Evolutionary conservation across 768 basidiomycete genomes (phyloP).

Genomic region (Amyloporia xantha): DNA sequence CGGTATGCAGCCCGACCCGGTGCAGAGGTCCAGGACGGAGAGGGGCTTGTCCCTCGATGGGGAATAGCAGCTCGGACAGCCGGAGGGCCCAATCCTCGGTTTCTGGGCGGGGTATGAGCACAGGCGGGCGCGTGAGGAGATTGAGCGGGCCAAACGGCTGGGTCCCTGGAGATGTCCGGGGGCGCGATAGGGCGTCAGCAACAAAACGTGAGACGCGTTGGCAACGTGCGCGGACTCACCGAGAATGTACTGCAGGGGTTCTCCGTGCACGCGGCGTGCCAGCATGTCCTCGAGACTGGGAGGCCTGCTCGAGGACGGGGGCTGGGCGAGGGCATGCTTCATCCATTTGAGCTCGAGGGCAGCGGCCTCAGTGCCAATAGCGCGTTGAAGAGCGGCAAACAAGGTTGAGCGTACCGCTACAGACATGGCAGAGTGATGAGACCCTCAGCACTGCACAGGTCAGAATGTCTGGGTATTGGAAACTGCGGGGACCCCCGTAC

Average conservation of each 20-base stretch:
- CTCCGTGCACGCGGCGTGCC: constrained; percentile 52
- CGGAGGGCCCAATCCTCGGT: constrained; percentile 78
- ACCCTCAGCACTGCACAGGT: no score
- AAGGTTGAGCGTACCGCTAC: constrained; percentile 6
- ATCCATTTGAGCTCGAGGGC: constrained; percentile 46
- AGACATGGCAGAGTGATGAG: not conserved
- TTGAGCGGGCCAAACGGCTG: constrained; percentile 85
- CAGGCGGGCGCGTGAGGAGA: constrained; percentile 67
- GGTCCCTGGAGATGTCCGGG: constrained; percentile 53
- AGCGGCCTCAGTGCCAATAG: constrained; percentile 31
- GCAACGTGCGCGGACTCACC: constrained; percentile 38
- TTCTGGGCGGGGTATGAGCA: constrained; percentile 92
- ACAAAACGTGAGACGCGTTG: not conserved
- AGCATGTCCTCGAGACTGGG: constrained; percentile 43
- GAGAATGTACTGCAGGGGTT: constrained; percentile 88
- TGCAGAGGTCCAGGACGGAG: constrained; percentile 81
- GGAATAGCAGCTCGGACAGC: constrained; percentile 44
- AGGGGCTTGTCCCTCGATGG: constrained; percentile 25
- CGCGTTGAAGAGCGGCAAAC: constrained; percentile 25
- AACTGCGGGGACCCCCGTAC: no score
- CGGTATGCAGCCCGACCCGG: constrained; percentile 89
- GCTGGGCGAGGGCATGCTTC: constrained; percentile 23
- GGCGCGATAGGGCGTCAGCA: constrained; percentile 1
- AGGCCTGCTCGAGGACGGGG: no score
- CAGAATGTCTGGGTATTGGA: not conserved